Evolutionary conservation across 2,329 filamentous ascomycete genomes (phyloP).

Genomic region (Coniella lustricola): DNA sequence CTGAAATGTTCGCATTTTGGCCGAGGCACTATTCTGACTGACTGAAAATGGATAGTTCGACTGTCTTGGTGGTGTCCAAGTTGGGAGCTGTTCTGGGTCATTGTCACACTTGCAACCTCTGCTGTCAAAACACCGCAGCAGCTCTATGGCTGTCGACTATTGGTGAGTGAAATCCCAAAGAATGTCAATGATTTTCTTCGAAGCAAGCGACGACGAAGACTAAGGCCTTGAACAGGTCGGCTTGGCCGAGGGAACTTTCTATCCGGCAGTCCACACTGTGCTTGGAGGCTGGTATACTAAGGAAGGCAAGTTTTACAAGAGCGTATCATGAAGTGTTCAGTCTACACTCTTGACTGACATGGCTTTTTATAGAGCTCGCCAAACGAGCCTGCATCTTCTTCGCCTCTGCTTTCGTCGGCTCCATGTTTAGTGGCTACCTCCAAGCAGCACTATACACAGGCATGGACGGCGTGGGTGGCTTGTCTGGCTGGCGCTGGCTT

Average conservation of each 20-base stretch:
- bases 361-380: conserved; percentile 14
- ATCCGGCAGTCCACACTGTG: conserved; percentile 16
- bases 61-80: conserved; percentile 16
- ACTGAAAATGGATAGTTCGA: conserved; percentile 7
- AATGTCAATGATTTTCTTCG: not conserved
- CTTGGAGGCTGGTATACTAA: conserved; percentile 17
- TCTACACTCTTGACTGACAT: too few relatives aligned
- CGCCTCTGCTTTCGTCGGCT: conserved; percentile 13
- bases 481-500: conserved; percentile 24
- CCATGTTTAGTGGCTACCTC: conserved; percentile 15
- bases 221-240: conserved; percentile 6
- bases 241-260: conserved; percentile 16
- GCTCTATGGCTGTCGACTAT: conserved; percentile 14
- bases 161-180: conserved; percentile 1
- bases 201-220: not conserved
- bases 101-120: conserved; percentile 16
- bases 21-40: not conserved
- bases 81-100: conserved; percentile 17
- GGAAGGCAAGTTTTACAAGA: not conserved
- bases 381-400: conserved; percentile 17
- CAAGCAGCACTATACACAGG: conserved; percentile 22
- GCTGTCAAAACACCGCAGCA: conserved; percentile 14
- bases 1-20: not conserved
- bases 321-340: not conserved
- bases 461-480: conserved; percentile 20